Percentiles rank a stretch among this genome's conserved stretches.
Conservation (phyloP, 2,329 filamentous ascomycete species). For the Drechmeria coniospora region DNA sequence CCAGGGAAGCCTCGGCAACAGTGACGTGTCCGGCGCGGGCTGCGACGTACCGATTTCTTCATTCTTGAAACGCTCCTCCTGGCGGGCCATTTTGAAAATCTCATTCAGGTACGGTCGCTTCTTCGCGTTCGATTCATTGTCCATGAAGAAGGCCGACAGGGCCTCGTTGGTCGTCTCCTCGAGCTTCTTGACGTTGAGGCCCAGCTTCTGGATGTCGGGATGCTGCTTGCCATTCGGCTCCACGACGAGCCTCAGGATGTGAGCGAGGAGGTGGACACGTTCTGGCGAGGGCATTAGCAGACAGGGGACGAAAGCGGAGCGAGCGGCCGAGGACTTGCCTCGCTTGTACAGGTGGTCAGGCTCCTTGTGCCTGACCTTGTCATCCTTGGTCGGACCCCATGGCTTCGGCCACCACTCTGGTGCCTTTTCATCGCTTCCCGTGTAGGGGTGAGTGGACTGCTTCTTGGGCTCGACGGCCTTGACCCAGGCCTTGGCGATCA, state of each 20-base stretch:
- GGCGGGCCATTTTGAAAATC: conserved; percentile 44
- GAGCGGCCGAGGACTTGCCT: conserved; percentile 27
- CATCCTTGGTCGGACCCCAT: conserved; percentile 32
- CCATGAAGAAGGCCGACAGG: conserved; percentile 40
- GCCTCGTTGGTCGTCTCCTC: conserved; percentile 44
- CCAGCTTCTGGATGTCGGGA: conserved; percentile 34
- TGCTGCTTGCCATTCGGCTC: conserved; percentile 34
- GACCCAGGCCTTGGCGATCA: conserved; percentile 61
- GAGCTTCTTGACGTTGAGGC: conserved; percentile 37
- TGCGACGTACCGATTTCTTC: conserved; percentile 38
- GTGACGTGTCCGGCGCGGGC: not conserved
- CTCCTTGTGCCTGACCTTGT: conserved; percentile 51
- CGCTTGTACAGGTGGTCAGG: conserved; percentile 57
- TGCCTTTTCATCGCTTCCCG: conserved; percentile 43
- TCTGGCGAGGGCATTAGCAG: conserved; percentile 24
- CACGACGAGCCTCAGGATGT: conserved; percentile 43
- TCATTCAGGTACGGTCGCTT: conserved; percentile 43
- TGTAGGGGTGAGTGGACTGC: conserved; percentile 60
- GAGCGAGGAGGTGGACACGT: conserved; percentile 40
- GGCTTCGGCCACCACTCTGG: conserved; percentile 53
- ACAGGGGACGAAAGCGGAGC: not conserved
- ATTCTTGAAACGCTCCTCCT: conserved; percentile 39
- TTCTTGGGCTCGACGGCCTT: conserved; percentile 65
- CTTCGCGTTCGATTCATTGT: conserved; percentile 37
- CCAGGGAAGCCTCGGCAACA: not conserved